Conservation (phyloP, 176 grass and related monocot species). For the Poa annua region DNA sequence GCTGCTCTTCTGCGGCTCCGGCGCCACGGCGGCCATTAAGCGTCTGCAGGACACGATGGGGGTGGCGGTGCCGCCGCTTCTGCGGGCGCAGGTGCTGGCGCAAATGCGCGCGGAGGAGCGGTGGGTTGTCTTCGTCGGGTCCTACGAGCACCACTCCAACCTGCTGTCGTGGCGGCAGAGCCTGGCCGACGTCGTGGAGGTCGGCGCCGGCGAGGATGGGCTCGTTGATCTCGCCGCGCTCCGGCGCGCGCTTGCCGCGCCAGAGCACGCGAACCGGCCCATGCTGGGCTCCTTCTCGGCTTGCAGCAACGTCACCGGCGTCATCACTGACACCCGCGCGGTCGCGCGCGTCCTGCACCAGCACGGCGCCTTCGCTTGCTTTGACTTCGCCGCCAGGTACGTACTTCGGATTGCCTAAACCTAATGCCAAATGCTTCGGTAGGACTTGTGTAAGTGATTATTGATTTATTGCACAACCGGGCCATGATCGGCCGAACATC, state of each 20-base stretch:
- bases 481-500: conserved; percentile 6
- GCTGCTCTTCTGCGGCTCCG: conserved; percentile 77
- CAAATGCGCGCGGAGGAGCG: conserved; percentile 53
- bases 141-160: conserved; percentile 93
- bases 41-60: conserved; percentile 86
- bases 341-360: conserved; percentile 65
- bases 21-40: conserved; percentile 69
- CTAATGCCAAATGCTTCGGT: neutral
- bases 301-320: conserved; percentile 86
- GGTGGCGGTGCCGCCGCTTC: conserved; percentile 45
- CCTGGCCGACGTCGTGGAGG: conserved; percentile 74
- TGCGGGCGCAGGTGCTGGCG: conserved; percentile 3
- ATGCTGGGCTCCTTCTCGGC: conserved; percentile 80
- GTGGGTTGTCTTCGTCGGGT: conserved; percentile 82
- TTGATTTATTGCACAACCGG: neutral
- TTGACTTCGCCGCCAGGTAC: conserved; percentile 88
- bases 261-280: conserved; percentile 49
- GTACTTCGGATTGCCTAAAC: neutral
- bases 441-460: neutral
- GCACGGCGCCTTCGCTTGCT: conserved; percentile 81
- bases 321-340: conserved; percentile 58
- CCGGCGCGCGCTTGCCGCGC: conserved; percentile 16
- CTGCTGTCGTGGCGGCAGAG: conserved; percentile 83
- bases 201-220: conserved; percentile 55
- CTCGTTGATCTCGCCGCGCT: conserved; percentile 59